Percentiles rank a stretch among this genome's conserved stretches.
Evolutionary conservation across 2,329 filamentous ascomycete genomes (phyloP).

Genomic region (Botrytis aclada): DNA sequence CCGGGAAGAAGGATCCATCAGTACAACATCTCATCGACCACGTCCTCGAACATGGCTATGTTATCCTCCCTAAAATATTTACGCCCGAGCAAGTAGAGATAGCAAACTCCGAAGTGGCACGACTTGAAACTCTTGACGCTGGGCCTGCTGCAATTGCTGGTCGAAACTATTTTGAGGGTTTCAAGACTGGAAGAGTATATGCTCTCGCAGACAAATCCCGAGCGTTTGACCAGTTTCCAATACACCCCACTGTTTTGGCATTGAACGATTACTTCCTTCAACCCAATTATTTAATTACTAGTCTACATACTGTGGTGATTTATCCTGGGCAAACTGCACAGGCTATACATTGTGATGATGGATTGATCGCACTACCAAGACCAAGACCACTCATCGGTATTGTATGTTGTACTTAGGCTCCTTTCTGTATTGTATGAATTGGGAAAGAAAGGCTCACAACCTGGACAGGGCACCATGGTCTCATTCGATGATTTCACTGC

Average conservation of each 20-base stretch:
- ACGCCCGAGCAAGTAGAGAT: constrained; percentile 36
- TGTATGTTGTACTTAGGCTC: constrained; percentile 20
- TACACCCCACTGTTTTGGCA: constrained; percentile 40
- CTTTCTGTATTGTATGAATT: neutral
- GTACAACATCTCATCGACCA: constrained; percentile 35
- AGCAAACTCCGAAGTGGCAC: constrained; percentile 39
- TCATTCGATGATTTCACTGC: constrained; percentile 36
- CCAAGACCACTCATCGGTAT: constrained; percentile 36
- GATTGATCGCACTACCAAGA: constrained; percentile 33
- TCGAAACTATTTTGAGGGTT: constrained; percentile 41
- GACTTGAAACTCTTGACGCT: constrained; percentile 30
- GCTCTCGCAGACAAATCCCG: constrained; percentile 42
- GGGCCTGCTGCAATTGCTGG: constrained; percentile 38
- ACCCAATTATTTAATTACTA: constrained; percentile 39
- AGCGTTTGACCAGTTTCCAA: constrained; percentile 41
- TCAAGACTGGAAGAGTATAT: constrained; percentile 41
- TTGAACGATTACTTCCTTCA: constrained; percentile 44
- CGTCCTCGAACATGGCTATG: constrained; percentile 40
- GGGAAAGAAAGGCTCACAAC: constrained; percentile 9
- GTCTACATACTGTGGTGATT: constrained; percentile 42
- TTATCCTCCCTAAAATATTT: constrained; percentile 40
- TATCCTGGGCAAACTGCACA: constrained; percentile 40
- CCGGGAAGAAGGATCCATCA: constrained; percentile 31
- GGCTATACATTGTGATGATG: constrained; percentile 40
- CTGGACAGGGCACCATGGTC: constrained; percentile 35